Conservation (phyloP, 306 rosid genomes). For the Cicer judaicum region DNA sequence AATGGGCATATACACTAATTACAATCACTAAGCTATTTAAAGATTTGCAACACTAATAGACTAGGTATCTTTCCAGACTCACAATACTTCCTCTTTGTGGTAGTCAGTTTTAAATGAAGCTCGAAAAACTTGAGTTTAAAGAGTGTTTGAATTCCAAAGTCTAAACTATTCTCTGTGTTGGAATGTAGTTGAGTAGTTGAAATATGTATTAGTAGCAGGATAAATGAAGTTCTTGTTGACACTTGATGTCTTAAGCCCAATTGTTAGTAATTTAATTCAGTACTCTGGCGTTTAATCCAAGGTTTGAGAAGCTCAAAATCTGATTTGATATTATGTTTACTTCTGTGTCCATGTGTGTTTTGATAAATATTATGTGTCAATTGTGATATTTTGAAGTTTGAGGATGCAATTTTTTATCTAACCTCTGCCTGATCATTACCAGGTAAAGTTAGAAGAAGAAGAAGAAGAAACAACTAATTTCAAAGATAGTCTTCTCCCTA, state of each 20-base stretch:
- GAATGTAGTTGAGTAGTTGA: slow-evolving; percentile 12
- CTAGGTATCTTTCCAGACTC: neutral
- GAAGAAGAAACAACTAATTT: slow-evolving; percentile 82
- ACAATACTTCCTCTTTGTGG: neutral
- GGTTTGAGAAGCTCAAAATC: slow-evolving; percentile 17
- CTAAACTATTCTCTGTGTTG: slow-evolving; percentile 29
- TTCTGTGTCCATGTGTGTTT: slow-evolving; percentile 12
- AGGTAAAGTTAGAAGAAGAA: slow-evolving; percentile 85
- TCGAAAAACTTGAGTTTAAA: slow-evolving; percentile 3
- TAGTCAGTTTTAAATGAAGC: neutral
- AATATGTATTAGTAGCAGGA: slow-evolving; percentile 29
- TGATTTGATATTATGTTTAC: slow-evolving; percentile 3
- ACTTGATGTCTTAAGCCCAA: slow-evolving; percentile 30
- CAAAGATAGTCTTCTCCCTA: slow-evolving; percentile 88
- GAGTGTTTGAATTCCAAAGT: slow-evolving; percentile 23
- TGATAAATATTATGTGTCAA: slow-evolving; percentile 9
- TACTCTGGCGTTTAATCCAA: slow-evolving; percentile 12
- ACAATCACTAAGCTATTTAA: too few species aligned
- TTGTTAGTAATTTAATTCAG: slow-evolving; percentile 2
- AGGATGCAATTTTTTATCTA: slow-evolving; percentile 45
- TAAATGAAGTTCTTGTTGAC: slow-evolving; percentile 25
- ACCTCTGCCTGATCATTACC: slow-evolving; percentile 48
- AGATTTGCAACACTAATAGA: neutral
- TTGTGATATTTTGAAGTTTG: slow-evolving; percentile 35
- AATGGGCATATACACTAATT: too few species aligned